Conservation (phyloP, 805 yeast species). For the Trichomonascus vanleenenianus region DNA sequence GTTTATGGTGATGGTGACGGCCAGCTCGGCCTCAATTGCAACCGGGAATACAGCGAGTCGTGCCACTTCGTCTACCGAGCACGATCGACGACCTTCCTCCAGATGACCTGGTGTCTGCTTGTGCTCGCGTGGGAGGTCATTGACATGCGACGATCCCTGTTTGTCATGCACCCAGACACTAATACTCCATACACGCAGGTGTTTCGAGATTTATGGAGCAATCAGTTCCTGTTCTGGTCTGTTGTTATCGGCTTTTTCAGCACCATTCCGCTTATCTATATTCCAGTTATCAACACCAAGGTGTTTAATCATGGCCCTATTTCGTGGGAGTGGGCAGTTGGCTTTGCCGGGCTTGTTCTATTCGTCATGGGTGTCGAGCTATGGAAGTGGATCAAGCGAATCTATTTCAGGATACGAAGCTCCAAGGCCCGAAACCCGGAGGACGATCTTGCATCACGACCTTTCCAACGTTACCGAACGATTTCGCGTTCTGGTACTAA, state of each 20-base stretch:
- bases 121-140: conserved; percentile 80
- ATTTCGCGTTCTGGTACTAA: background rate
- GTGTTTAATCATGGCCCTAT: conserved; percentile 71
- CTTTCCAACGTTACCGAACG: background rate
- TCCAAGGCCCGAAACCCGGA: background rate
- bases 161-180: conserved; percentile 60
- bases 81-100: conserved; percentile 69
- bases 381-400: conserved; percentile 62
- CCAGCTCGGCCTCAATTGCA: conserved; percentile 57
- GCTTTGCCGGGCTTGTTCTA: conserved; percentile 47
- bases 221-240: conserved; percentile 78
- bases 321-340: conserved; percentile 74
- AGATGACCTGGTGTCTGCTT: conserved; percentile 82
- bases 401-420: conserved; percentile 33
- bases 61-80: conserved; percentile 66
- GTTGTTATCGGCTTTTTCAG: conserved; percentile 59
- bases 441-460: background rate
- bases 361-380: conserved; percentile 57
- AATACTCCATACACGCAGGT: conserved; percentile 54
- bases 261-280: conserved; percentile 76
- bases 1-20: conserved; percentile 65
- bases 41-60: conserved; percentile 35
- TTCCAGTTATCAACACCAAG: conserved; percentile 74
- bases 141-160: conserved; percentile 61
- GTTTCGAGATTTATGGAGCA: conserved; percentile 58